Evolutionary conservation across 768 basidiomycete genomes (phyloP), one percentile per base, ranked within the genome.

Genomic region (Mycena alexandri): DNA sequence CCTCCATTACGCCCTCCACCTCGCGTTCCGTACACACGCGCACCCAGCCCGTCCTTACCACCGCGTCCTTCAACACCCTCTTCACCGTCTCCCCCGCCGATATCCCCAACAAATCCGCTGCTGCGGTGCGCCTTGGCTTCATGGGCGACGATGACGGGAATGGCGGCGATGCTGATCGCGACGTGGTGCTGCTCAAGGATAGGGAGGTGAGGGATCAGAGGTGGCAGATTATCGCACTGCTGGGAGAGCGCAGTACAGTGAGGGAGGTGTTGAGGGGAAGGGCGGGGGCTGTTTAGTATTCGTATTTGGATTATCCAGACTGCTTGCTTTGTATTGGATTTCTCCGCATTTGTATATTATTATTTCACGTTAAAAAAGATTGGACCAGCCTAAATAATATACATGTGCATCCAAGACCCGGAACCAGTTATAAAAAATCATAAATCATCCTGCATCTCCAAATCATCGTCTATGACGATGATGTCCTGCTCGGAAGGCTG

Each of bases 211-310:
- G 85, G 54, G 91, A 93, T 78, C 87, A 88, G 65, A 80, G 89
- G 44, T 93, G 91, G 91, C 93, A 94, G 74, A 85, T 93, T 38
- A 84, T 94, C 71, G 92, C 93, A 54, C 79, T 94, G 25, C 82
- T 94, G 16, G 87, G 85, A 11, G 89, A 94, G 73, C 79, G 93
- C 65, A 93, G 92, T 75, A 86, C 90, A 9, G 86, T 94, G 38
- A 87, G 87, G 71, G 90, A 91, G 57, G 84, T 82, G 22, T 75
- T 86, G 54, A 81, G 84, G 71, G 70, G 70, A 16, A 48, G 70
- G 12, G 46, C 38, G 19, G 79, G 82, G 63, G 69, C 79, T 68
- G 75, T 75, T 29, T 81, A 73, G 62, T n/a, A n/a, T n/a, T n/a
- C n/a, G n/a, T n/a, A n/a, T n/a, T n/a, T n/a, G n/a, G n/a, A 41